Conservation (phyloP, 805 yeast species). For the Schizosaccharomyces octosporus region DNA sequence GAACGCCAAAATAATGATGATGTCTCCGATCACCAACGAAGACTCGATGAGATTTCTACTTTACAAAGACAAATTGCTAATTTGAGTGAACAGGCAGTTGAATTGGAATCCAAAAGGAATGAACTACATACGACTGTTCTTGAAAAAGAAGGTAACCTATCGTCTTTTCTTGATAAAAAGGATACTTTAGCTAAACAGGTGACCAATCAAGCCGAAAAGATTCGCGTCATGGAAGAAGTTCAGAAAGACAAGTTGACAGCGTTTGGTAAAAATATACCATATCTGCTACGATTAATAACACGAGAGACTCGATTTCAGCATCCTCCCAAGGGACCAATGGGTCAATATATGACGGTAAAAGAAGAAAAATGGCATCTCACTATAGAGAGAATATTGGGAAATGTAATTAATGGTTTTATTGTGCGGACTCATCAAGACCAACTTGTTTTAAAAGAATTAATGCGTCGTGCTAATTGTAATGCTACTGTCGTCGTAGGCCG, state of each 20-base stretch:
- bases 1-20: neutral
- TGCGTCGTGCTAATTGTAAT: constrained; percentile 4
- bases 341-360: constrained; percentile 32
- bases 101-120: neutral
- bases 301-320: constrained; percentile 19
- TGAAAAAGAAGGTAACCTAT: neutral
- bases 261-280: constrained; percentile 25
- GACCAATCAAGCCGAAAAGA: neutral
- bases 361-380: constrained; percentile 32
- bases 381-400: constrained; percentile 30
- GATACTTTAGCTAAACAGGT: neutral
- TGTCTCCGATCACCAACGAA: neutral
- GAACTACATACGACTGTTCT: neutral
- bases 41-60: neutral
- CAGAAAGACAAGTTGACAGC: constrained; percentile 17
- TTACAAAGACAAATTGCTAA: neutral
- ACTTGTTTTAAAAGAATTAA: constrained; percentile 9
- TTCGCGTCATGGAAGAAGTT: constrained; percentile 7
- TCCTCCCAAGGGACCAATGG: constrained; percentile 63
- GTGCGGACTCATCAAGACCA: constrained; percentile 44
- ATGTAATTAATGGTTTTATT: constrained; percentile 34
- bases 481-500: constrained; percentile 26
- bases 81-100: neutral
- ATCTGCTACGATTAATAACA: constrained; percentile 20
- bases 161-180: neutral